Evolutionary conservation across 805 yeast genomes (phyloP).

Genomic region (Saturnispora besseyi): DNA sequence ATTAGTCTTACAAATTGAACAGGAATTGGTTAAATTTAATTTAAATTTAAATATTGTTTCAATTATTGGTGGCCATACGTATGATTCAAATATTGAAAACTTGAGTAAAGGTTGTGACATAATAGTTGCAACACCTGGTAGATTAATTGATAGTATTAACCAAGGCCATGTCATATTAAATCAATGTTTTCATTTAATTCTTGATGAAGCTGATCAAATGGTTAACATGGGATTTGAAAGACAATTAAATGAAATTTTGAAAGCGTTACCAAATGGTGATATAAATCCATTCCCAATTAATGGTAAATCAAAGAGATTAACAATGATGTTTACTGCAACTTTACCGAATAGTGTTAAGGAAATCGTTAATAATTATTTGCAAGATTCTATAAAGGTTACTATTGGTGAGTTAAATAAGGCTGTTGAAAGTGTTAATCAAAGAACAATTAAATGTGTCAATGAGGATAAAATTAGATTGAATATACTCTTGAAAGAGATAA

Average conservation of each 20-base stretch:
- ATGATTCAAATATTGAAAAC: constrained; percentile 64
- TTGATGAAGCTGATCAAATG: constrained; percentile 97
- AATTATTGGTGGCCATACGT: constrained; percentile 84
- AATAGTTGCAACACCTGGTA: constrained; percentile 90
- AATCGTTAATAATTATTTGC: constrained; percentile 54
- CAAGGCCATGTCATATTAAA: constrained; percentile 51
- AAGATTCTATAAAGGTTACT: constrained; percentile 51
- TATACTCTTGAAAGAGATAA: constrained; percentile 33
- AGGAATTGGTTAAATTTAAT: constrained; percentile 39
- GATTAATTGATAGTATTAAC: constrained; percentile 73
- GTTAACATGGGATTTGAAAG: constrained; percentile 90
- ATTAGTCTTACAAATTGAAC: constrained; percentile 77
- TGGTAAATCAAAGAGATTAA: neutral
- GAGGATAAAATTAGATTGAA: constrained; percentile 39
- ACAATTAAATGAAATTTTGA: constrained; percentile 55
- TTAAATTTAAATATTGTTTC: constrained; percentile 44
- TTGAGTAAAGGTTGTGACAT: constrained; percentile 40
- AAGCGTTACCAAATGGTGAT: constrained; percentile 45
- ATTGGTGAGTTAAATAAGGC: constrained; percentile 64
- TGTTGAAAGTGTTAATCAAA: constrained; percentile 61
- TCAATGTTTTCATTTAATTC: constrained; percentile 57
- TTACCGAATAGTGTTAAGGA: constrained; percentile 68
- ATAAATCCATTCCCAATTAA: constrained; percentile 29
- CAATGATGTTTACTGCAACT: constrained; percentile 84
- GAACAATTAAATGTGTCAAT: constrained; percentile 42